Evolutionary conservation across 164 flowering plant species (phyloP).

Genomic region (Echeveria elegans): DNA sequence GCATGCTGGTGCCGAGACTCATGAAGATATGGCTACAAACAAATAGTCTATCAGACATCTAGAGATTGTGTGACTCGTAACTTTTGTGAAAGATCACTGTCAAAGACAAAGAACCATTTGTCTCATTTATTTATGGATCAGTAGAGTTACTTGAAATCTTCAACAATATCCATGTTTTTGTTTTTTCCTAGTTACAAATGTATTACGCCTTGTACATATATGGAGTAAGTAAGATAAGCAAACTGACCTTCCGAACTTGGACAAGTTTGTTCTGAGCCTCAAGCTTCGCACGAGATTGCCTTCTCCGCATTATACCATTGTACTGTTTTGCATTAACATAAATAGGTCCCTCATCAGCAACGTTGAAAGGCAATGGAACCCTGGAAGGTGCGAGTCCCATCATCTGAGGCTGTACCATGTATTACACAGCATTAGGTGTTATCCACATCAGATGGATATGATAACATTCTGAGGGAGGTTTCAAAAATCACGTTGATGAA

Average conservation of each 20-base stretch:
- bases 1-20: constrained; percentile 91
- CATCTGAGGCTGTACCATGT: constrained; percentile 49
- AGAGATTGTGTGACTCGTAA: not conserved
- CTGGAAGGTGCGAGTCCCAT: constrained; percentile 42
- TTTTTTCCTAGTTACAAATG: not conserved
- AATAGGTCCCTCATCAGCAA: constrained; percentile 70
- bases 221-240: not conserved
- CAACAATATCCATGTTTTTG: no score
- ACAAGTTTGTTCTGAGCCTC: constrained; percentile 76
- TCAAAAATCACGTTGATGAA: not conserved
- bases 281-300: constrained; percentile 73
- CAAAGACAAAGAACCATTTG: no score
- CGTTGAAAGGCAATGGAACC: constrained; percentile 55
- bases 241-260: constrained; percentile 53
- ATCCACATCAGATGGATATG: not conserved
- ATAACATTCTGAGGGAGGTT: not conserved
- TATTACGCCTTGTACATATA: not conserved
- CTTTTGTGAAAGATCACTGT: not conserved
- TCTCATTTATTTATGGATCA: no score
- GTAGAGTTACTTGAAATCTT: no score
- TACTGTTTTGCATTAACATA: constrained; percentile 85
- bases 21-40: constrained; percentile 69
- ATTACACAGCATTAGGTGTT: constrained; percentile 1
- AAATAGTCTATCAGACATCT: not conserved
- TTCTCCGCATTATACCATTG: constrained; percentile 64